Evolutionary conservation across 2,329 filamentous ascomycete species (phyloP), one percentile per base, ranked within the genome.

Genomic region (Penicillium griseofulvum): DNA sequence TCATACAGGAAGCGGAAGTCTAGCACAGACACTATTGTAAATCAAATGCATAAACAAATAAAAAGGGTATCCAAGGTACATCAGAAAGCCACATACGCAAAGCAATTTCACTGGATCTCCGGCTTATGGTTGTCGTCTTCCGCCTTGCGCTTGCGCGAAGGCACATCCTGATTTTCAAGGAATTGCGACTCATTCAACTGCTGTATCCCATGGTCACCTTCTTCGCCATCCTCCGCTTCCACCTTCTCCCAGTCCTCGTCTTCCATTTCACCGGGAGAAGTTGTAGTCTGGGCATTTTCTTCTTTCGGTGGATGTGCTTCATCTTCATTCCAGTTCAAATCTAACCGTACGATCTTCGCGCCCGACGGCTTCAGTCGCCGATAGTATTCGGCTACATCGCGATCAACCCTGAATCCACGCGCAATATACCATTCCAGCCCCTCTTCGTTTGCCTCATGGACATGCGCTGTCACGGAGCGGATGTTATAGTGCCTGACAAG

Each of bases 361-460:
- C 79, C 81, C 16, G 74, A 74, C 3, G 84, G 84, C 49, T 77
- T 80, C 61, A 87, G 68, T 42, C 80, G 78, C 33, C 81, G 76
- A 69, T 87, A 87, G 66, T 87, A 87, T 47, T 81, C 75, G 41
- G 85, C 78, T 49, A 78, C 71, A 2, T 74, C 76, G 17, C 80
- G 72, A 38, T 81, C 75, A 6, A 76, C 60, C 57, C 74, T 74
- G 57, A 87, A 87, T 0, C 81, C 83, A 5, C 83, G 75, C 58
- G 81, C 80, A 42, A 69, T 66, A 71, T 87, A 87, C 85, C 85
- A 87, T 45, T 78, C 75, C 59, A 85, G 63, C 0, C 78, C 85
- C 46, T 85, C 83, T 17, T 78, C 75, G 53, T 87, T 87, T 22
- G 78, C 80, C 61, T 85, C 83, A 78, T 86, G 87, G 0, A 87